phyloP scores from a whole-genome alignment of 2,329 filamentous ascomycete genomes.

The Gnomoniopsis smithogilvyi region DNA sequence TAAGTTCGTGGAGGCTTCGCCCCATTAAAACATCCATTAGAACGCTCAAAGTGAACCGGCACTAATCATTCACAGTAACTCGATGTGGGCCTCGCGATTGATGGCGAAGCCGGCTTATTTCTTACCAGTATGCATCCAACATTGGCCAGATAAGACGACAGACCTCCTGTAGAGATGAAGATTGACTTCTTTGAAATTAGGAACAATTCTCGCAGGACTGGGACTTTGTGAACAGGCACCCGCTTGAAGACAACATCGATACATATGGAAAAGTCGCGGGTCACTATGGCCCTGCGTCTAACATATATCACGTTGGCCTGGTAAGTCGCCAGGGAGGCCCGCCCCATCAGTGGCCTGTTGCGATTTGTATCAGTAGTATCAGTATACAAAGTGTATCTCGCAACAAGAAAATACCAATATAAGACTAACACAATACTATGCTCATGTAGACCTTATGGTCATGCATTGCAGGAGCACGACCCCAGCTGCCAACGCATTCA shows the following conservation, averaged over 20 bases:
- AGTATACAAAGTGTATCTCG: too few species aligned
- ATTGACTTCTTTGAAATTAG: background rate
- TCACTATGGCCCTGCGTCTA: background rate
- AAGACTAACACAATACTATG: background rate
- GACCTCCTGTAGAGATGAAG: background rate
- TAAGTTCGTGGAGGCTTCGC: background rate
- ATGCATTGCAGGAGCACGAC: background rate
- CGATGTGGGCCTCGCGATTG: background rate
- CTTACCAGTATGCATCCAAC: background rate
- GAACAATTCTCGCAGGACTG: background rate
- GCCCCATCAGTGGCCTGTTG: too few species aligned
- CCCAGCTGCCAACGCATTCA: background rate
- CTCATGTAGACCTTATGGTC: background rate
- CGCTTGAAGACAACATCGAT: background rate
- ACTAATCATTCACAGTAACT: background rate
- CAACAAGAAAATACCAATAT: too few species aligned
- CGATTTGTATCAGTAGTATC: too few species aligned
- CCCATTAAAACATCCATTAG: too few species aligned
- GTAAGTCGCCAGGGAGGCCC: background rate
- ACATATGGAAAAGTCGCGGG: background rate
- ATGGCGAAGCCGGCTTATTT: background rate
- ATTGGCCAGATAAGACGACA: background rate
- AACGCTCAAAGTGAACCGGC: background rate
- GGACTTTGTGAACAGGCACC: background rate
- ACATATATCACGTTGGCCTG: background rate